phyloP scores from a whole-genome alignment of 306 rosid genomes.

The Begonia loranthoides region DNA sequence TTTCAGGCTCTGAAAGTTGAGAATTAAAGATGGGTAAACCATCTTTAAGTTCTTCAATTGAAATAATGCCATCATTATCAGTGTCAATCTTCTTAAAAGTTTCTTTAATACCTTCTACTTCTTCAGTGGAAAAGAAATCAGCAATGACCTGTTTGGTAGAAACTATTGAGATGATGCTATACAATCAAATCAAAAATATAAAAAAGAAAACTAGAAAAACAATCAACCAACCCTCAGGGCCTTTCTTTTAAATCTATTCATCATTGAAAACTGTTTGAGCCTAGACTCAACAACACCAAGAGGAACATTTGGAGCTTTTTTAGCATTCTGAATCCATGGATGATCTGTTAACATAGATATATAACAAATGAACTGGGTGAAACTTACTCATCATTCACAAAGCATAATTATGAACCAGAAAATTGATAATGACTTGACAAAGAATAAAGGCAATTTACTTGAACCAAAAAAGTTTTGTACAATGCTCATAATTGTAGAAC shows the following conservation, averaged over 20 bases:
- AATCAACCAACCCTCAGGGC: background rate
- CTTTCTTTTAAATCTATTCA: background rate
- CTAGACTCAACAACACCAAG: background rate
- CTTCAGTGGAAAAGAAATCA: constrained; percentile 13
- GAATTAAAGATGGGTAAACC: constrained; percentile 83
- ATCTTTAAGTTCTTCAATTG: constrained; percentile 64
- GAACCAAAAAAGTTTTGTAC: too few species aligned
- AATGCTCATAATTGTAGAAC: too few species aligned
- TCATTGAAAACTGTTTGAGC: background rate
- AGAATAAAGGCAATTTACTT: too few species aligned
- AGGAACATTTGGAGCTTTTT: background rate
- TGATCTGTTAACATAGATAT: background rate
- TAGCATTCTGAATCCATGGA: background rate
- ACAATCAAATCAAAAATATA: background rate
- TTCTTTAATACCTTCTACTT: too few species aligned
- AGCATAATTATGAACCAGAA: background rate
- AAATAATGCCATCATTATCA: constrained; percentile 66
- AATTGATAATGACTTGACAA: too few species aligned
- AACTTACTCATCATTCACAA: background rate
- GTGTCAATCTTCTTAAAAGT: constrained; percentile 32
- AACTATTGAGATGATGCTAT: background rate
- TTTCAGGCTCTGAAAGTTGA: constrained; percentile 80
- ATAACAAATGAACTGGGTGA: background rate
- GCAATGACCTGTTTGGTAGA: background rate
- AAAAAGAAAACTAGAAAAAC: background rate